Percentiles rank a stretch among this genome's conserved stretches.
phyloP scores from a whole-genome alignment of 768 basidiomycete genomes.

The Naganishia randhawae region DNA sequence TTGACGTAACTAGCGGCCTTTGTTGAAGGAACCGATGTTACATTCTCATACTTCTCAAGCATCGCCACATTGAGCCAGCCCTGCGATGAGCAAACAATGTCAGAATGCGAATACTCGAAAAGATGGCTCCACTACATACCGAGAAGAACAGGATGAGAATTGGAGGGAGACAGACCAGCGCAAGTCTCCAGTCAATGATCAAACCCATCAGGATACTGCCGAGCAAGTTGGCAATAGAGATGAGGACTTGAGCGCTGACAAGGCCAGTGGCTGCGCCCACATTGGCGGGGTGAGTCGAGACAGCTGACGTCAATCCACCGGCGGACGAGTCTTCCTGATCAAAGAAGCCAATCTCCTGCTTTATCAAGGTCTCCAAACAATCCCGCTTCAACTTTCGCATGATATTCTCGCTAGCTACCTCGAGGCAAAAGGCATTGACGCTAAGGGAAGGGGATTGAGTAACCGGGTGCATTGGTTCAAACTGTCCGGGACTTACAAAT shows the following conservation, averaged over 20 bases:
- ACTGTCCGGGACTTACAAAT: slow-evolving; percentile 9
- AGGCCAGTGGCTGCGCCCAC: slow-evolving; percentile 41
- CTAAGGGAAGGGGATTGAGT: slow-evolving; percentile 1
- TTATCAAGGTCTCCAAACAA: slow-evolving; percentile 32
- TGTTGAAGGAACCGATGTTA: slow-evolving; percentile 29
- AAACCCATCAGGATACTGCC: slow-evolving; percentile 39
- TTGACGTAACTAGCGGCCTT: slow-evolving; percentile 34
- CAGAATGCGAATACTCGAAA: neutral
- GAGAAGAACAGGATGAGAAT: slow-evolving; percentile 24
- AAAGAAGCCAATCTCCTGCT: slow-evolving; percentile 47
- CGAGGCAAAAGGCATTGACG: slow-evolving; percentile 36
- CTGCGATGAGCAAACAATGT: neutral
- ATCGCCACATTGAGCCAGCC: slow-evolving; percentile 35
- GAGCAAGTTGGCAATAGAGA: slow-evolving; percentile 34
- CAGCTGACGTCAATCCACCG: slow-evolving; percentile 44
- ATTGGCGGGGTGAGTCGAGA: slow-evolving; percentile 36
- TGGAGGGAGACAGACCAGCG: slow-evolving; percentile 38
- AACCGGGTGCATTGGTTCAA: neutral
- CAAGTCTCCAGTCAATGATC: slow-evolving; percentile 41
- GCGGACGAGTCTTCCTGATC: slow-evolving; percentile 38
- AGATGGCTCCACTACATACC: slow-evolving; percentile 8
- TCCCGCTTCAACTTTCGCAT: slow-evolving; percentile 37
- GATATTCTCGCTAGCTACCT: slow-evolving; percentile 37
- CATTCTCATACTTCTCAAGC: slow-evolving; percentile 34
- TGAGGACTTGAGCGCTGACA: slow-evolving; percentile 39